phyloP scores from a whole-genome alignment of 805 yeast genomes.

The Wickerhamiella sergipiensis region DNA sequence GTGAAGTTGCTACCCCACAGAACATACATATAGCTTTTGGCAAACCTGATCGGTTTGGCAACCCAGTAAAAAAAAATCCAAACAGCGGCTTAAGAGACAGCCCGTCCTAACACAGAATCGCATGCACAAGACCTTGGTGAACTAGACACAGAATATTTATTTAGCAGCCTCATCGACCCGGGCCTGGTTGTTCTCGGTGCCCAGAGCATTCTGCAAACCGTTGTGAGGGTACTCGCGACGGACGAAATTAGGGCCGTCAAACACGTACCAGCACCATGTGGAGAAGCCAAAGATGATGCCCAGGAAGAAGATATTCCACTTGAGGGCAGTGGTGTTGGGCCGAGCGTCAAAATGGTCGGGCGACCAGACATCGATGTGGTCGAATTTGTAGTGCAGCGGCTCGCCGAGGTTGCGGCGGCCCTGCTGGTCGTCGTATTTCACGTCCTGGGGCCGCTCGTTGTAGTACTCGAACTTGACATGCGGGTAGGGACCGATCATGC shows the following conservation, averaged over 20 bases:
- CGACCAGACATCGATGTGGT: conserved; percentile 71
- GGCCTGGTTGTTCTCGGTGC: conserved; percentile 33
- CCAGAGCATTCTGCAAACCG: conserved; percentile 64
- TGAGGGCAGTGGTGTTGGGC: conserved; percentile 46
- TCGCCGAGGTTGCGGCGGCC: conserved; percentile 66
- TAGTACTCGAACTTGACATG: conserved; percentile 44
- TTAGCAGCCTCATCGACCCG: conserved; percentile 26
- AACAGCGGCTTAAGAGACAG: no score
- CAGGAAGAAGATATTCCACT: conserved; percentile 45
- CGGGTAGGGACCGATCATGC: conserved; percentile 33
- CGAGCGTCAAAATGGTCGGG: conserved; percentile 60
- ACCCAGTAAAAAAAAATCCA: no score
- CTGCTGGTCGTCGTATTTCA: conserved; percentile 66
- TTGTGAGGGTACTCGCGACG: conserved; percentile 63
- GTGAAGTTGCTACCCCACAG: neutral
- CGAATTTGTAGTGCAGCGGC: conserved; percentile 59
- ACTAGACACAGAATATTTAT: neutral
- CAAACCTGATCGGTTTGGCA: no score
- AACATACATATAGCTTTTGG: neutral
- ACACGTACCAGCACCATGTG: conserved; percentile 27
- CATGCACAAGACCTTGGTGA: neutral
- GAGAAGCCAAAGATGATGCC: conserved; percentile 23
- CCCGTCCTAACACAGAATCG: no score
- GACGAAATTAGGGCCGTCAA: conserved; percentile 52
- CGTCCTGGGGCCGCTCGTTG: conserved; percentile 57